Conservation (phyloP, 225 moss, liverwort and hornwort species). For the Sphagnum contortum region DNA sequence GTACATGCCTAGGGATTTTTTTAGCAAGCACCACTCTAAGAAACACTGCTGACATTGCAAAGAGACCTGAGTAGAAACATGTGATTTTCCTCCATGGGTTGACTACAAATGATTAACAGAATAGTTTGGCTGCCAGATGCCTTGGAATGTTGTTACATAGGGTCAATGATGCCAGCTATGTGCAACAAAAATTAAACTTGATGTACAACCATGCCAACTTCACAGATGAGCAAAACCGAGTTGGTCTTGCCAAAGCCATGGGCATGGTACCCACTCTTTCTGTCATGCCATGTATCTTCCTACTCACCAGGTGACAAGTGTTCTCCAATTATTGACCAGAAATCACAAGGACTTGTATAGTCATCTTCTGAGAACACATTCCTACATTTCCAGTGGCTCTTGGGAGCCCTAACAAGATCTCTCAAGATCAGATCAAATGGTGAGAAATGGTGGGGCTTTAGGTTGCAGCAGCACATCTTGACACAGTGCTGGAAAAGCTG, state of each 20-base stretch:
- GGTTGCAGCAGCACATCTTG: conserved; percentile 96
- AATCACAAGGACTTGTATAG: too few species aligned
- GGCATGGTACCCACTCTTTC: conserved; percentile 48
- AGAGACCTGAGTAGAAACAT: too few species aligned
- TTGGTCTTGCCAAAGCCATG: conserved; percentile 93
- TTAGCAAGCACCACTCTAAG: too few species aligned
- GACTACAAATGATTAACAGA: not conserved
- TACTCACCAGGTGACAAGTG: too few species aligned
- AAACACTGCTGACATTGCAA: too few species aligned
- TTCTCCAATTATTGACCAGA: too few species aligned
- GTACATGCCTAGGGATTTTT: too few species aligned
- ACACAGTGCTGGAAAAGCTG: conserved; percentile 92
- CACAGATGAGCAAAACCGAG: conserved; percentile 67
- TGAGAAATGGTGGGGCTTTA: conserved; percentile 13
- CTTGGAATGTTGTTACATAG: conserved; percentile 86
- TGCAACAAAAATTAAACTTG: conserved; percentile 64
- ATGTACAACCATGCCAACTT: conserved; percentile 87
- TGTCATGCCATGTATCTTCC: too few species aligned
- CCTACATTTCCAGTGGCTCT: too few species aligned
- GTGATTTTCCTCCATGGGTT: too few species aligned
- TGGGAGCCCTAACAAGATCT: not conserved
- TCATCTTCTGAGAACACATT: too few species aligned
- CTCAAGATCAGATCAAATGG: not conserved
- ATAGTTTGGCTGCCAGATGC: conserved; percentile 39
- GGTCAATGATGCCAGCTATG: conserved; percentile 75